These are phyloP conservation scores for Aureobasidium subglaciale DNA, from an alignment of 2,329 filamentous ascomycete genomes.

Conservation along the genomic window DNA sequence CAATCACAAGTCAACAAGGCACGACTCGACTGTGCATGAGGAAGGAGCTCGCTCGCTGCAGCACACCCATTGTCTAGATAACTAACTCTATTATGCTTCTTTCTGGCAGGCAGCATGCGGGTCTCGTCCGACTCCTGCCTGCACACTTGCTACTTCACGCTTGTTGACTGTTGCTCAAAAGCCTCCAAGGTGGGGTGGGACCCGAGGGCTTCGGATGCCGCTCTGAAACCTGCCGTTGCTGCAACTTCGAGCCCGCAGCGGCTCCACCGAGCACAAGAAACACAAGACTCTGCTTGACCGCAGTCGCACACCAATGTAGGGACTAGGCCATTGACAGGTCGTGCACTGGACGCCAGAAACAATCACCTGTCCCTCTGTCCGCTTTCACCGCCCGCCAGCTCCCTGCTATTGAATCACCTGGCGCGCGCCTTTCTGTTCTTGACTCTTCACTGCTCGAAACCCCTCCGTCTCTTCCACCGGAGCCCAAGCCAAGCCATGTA, in stretches of 20 bases:
- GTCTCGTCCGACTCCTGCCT: neutral
- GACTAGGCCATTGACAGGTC: neutral
- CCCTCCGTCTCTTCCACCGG: neutral
- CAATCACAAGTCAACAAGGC: neutral
- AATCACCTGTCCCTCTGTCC: no score
- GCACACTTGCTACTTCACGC: neutral
- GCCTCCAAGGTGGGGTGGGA: neutral
- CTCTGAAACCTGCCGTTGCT: slow-evolving; percentile 2
- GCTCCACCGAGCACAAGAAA: neutral
- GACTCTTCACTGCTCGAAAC: neutral
- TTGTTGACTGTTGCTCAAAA: neutral
- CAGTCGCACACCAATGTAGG: slow-evolving; percentile 9
- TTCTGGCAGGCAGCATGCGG: neutral
- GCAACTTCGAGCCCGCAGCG: neutral
- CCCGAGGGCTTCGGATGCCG: neutral
- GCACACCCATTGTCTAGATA: no score
- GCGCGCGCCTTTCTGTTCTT: neutral
- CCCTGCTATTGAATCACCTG: neutral
- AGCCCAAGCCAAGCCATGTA: slow-evolving; percentile 4
- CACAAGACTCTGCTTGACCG: slow-evolving; percentile 10
- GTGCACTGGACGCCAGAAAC: neutral
- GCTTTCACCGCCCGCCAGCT: neutral
- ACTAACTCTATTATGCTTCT: no score
- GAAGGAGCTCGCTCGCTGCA: neutral
- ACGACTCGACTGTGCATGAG: neutral